Percentiles rank a stretch among this genome's conserved stretches.
Conservation (phyloP, 75 land plant species). For the Sequoia sempervirens region DNA sequence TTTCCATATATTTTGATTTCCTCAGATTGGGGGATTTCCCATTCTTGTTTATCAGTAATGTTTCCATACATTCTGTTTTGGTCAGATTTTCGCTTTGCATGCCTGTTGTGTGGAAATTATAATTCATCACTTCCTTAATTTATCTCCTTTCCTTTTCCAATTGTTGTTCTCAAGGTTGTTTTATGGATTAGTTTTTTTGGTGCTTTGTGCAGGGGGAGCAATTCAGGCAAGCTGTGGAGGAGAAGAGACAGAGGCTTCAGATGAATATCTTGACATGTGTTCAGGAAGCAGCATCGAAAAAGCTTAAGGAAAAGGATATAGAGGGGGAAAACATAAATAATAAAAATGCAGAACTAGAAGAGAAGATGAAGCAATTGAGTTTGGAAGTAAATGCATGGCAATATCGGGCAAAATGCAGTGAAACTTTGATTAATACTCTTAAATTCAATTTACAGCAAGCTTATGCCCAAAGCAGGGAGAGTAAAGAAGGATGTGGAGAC, state of each 20-base stretch:
- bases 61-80: not conserved
- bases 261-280: conserved; percentile 38
- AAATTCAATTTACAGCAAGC: conserved; percentile 66
- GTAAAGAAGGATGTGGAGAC: conserved; percentile 81
- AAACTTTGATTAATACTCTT: conserved; percentile 56
- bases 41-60: not conserved
- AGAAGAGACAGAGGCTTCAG: conserved; percentile 55
- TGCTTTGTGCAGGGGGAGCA: conserved; percentile 45
- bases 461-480: conserved; percentile 56
- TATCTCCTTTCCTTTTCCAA: not conserved
- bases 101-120: not conserved
- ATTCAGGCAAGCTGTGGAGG: conserved; percentile 44
- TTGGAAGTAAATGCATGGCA: conserved; percentile 65
- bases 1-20: not conserved
- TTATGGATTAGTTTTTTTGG: too few relatives aligned
- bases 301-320: conserved; percentile 56
- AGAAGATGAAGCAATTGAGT: conserved; percentile 50
- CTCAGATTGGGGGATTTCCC: not conserved
- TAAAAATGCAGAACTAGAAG: conserved; percentile 69
- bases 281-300: conserved; percentile 42
- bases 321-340: conserved; percentile 53
- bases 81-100: not conserved
- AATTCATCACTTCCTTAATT: not conserved
- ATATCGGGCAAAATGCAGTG: conserved; percentile 55
- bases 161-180: not conserved